Evolutionary conservation across 1,139 yeast genomes (phyloP), one percentile per base, ranked within the genome.

Genomic region (Suhomyces coccinellae): DNA sequence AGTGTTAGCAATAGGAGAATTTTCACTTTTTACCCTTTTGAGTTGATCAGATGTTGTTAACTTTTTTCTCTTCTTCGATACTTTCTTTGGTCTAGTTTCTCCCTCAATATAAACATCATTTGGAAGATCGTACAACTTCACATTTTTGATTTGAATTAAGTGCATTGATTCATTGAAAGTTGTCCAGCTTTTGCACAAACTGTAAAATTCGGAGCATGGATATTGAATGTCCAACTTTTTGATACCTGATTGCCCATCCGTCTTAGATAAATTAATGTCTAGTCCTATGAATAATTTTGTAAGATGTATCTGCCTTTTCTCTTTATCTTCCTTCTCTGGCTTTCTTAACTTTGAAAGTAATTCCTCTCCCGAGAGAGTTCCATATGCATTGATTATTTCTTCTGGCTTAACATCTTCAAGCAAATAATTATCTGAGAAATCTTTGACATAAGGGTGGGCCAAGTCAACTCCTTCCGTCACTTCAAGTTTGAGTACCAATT

Each of bases 361-460:
- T 63, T 57, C 59, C 45, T 80, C 83, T 3, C 79, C 78, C 30
- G 66, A 59, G 31, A 67, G 59, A 17, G 79, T 73, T 1, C 86
- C 87, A 55, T 75, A 78, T 8, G 74, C 76, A 41, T 75, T 76
- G 15, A 88, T 75, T 16, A 85, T 74, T 26, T 73, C 70, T 35
- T 73, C 69, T 3, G 80, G 77, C 47, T 82, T 80, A 13, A 75
- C 81, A 4, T 78, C 82, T 13, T 73, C 66, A 56, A 80, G 79
- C 26, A 75, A 61, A 57, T 76, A 85, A 8, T 79, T 66, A 45
- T 79, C 73, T 43, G 78, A 83, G 61, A 89, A 86, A 4, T 85
- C 83, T 57, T 90, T 88, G 30, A 87, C 86, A 63, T 81, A 93
- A 0, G 99, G 99, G 65, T 91, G 98, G 0, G 97, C 97, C 30